These are phyloP conservation scores for Zychaea mexicana DNA, from an alignment of 371 early-diverging fungal genomes.

Conservation along the genomic window DNA sequence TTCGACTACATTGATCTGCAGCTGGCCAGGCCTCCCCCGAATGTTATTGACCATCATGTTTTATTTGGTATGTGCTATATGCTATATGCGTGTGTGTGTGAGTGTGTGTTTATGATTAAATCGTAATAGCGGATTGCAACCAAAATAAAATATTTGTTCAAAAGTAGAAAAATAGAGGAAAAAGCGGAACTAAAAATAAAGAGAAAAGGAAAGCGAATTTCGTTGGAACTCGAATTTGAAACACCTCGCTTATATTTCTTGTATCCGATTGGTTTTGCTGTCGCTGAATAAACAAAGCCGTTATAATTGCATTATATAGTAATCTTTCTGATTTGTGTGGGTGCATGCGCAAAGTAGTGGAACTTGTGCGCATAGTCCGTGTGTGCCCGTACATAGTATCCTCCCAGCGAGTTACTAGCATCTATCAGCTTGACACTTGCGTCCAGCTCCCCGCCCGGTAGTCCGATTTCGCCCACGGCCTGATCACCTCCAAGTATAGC, in stretches of 20 bases:
- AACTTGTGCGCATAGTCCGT: conserved; percentile 51
- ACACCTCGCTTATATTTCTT: conserved; percentile 2
- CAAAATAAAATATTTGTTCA: neutral
- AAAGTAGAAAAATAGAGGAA: neutral
- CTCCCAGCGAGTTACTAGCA: conserved; percentile 39
- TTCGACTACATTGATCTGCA: conserved; percentile 31
- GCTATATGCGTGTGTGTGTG: neutral
- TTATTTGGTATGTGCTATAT: no score
- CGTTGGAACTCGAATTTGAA: neutral
- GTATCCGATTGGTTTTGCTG: neutral
- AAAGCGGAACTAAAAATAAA: neutral
- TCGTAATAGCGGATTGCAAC: neutral
- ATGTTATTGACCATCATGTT: conserved; percentile 1
- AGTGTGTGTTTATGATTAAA: neutral
- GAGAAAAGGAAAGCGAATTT: neutral
- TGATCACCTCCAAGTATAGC: conserved; percentile 37
- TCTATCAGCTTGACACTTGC: conserved; percentile 33
- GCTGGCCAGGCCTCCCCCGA: conserved; percentile 2
- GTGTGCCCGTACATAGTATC: conserved; percentile 46
- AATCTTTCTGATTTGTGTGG: neutral
- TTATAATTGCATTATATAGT: neutral
- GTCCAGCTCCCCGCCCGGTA: conserved; percentile 29
- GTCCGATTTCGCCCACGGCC: conserved; percentile 47
- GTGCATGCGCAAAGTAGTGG: conserved; percentile 32
- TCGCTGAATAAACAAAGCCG: neutral